Evolutionary conservation across 176 grass and related monocot genomes (phyloP), one percentile per base, ranked within the genome.

Genomic region (Pontederia paniculata): DNA sequence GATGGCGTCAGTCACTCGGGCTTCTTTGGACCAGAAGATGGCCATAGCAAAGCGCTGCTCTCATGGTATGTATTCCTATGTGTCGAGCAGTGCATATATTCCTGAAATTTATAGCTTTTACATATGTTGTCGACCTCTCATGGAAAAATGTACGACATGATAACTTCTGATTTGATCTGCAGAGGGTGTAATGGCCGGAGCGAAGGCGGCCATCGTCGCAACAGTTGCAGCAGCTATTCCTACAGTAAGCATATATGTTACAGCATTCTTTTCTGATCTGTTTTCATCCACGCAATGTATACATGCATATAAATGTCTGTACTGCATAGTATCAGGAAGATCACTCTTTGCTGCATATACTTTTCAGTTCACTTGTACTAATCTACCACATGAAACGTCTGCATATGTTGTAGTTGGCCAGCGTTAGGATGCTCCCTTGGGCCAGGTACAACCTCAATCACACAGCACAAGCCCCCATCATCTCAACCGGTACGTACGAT

Each of bases 351-450:
- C n/a, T n/a, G n/a, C n/a, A n/a, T n/a, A n/a, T n/a, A n/a, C n/a
- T n/a, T n/a, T n/a, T n/a, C n/a, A n/a, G n/a, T n/a, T n/a, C n/a
- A n/a, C n/a, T n/a, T n/a, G n/a, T n/a, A n/a, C n/a, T n/a, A n/a
- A n/a, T n/a, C n/a, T n/a, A n/a, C n/a, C n/a, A n/a, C n/a, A n/a
- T n/a, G n/a, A n/a, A n/a, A n/a, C n/a, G n/a, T 9, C 6, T 4
- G 6, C 47, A 8, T 15, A 45, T 8, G 0, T 44, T 54, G 46
- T 58, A 94, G 83, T 12, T 94, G 28, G 83, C 88, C n/a, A 94
- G 83, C 43, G 88, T 88, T 45, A 50, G 80, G 69, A 94, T 94
- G 88, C 66, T 83, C 12, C 79, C 83, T 7, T 94, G 83, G 83
- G 88, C 83, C 0, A 83, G 57, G 17, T 55, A 79, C 1, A 77